Conservation (phyloP, 306 rosid genomes). For the Senna siamea region DNA sequence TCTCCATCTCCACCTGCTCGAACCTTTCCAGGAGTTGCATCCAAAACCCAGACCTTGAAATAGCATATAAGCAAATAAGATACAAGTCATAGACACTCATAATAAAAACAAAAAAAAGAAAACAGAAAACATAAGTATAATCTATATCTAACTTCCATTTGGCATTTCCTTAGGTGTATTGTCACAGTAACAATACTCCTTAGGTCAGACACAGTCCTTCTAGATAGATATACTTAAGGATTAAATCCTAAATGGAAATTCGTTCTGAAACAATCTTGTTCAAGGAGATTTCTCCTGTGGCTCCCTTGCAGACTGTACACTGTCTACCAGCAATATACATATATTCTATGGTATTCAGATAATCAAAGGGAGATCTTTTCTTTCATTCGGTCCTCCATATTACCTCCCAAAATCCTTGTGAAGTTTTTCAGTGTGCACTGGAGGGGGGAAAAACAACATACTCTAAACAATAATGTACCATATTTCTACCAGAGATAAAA, state of each 20-base stretch:
- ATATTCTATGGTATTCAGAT: neutral
- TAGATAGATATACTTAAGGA: too few relatives aligned
- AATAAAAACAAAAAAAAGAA: slow-evolving; percentile 26
- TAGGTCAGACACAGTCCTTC: neutral
- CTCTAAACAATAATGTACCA: neutral
- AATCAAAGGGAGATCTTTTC: too few relatives aligned
- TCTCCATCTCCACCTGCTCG: slow-evolving; percentile 94
- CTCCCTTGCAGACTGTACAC: too few relatives aligned
- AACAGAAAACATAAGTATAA: slow-evolving; percentile 22
- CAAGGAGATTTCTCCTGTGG: too few relatives aligned
- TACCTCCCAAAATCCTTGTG: slow-evolving; percentile 23
- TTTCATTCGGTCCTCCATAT: neutral
- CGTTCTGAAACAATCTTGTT: too few relatives aligned
- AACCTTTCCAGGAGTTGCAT: slow-evolving; percentile 93
- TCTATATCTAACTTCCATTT: slow-evolving; percentile 12
- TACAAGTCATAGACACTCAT: slow-evolving; percentile 27
- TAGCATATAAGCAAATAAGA: slow-evolving; percentile 26
- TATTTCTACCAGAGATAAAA: slow-evolving; percentile 23
- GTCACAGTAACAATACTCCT: too few relatives aligned
- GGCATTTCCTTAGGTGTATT: neutral
- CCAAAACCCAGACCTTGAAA: slow-evolving; percentile 88
- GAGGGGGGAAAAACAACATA: neutral
- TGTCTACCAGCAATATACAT: neutral
- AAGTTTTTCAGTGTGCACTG: slow-evolving; percentile 17
- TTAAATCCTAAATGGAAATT: too few relatives aligned